Evolutionary conservation across 495 filamentous ascomycete genomes (phyloP), one percentile per base, ranked within the genome.

Genomic region (Apodospora peruviana): DNA sequence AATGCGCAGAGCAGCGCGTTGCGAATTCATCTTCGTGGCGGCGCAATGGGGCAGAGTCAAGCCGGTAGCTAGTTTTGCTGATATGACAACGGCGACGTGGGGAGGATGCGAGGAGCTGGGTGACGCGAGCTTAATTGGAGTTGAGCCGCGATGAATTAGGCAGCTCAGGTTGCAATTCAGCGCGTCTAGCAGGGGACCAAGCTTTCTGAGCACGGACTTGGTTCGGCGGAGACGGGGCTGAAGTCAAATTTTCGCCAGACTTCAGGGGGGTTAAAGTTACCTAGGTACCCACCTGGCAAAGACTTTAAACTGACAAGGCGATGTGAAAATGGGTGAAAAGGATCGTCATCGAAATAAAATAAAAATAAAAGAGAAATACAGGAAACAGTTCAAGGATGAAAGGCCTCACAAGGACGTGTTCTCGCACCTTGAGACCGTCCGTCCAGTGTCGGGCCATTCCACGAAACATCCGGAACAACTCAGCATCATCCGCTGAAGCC

Each of bases 1-100:
- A 16, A 66, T 52, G 47, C 62, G 60, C 56, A 52, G 59, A 54
- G 62, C 47, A 48, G 69, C 43, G 48, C 63, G 50, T 53, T 64
- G 59, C 22, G 53, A 57, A 42, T 56, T 65, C 63, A 71, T 74
- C 27, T 24, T 41, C 52, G 43, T 3, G 18, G 11, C 20, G 38
- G 12, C n/a, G n/a, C n/a, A 36, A n/a, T 20, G 12, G 36, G 8
- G 20, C 20, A 22, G 11, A 42, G 7, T 7, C 27, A 12, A 12
- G 27, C 27, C 5, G 27, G 27, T 7, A 7, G 12, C 27, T 32
- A 5, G 27, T 32, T 5, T 32, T 7, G 27, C 5, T 32, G 27
- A 32, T 32, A 12, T 32, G 27, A 12, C 5, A 12, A 32, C 36
- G 36, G 16, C 36, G 16, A 2, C 12, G 36, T 7, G 36, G 36